Base-by-base conservation (phyloP, 2,329 filamentous ascomycete genomes). In the Penicillium carneum region DNA sequence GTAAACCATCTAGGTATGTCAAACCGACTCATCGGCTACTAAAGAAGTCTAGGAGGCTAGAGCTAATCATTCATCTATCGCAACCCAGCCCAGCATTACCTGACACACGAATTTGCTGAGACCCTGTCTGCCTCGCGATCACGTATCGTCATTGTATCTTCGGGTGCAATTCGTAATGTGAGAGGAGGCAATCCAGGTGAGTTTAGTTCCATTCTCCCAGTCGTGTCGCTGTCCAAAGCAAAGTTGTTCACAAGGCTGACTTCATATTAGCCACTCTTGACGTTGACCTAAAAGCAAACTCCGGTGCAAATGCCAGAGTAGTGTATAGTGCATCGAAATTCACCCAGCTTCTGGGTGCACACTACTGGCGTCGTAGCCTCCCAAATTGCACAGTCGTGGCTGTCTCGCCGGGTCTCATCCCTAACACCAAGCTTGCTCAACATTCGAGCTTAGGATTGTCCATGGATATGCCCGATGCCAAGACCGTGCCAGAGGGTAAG, bases 321-420 rank as follows among this genome's bases (percentile, higher is more conserved):
- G 59, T 71, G 1, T 71, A 72, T 64, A 69, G 70, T 50, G 69
- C 53, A 26, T 72, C 70, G 6, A 72, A 72, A 39, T 72, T 72
- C 29, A 56, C 61, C 0, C 66, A 68, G 18, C 48, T 72, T 16
- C 42, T 72, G 10, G 67, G 68, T 14, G 68, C 70, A 7, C 66
- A 70, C 38, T 69, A 66, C 49, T 72, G 70, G 70, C 68, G 69
- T 23, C 70, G 68, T 6, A 52, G 61, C 14, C 59, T 72, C 6
- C 67, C 68, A 3, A 47, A 54, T 1, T 72, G 70, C 48, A 65
- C 39, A 36, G 29, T 72, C 10, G 61, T 71, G 1, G 70, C 70
- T 16, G 69, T 72, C 8, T 71, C 69, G 1, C 70, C 70, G 0
- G 70, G 70, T 10, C 64, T 70, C 7, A 57, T 72, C 29, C 62